Evolutionary conservation across 2,329 filamentous ascomycete genomes (phyloP).

Genomic region (Phaeosphaeriaceae sp.): DNA sequence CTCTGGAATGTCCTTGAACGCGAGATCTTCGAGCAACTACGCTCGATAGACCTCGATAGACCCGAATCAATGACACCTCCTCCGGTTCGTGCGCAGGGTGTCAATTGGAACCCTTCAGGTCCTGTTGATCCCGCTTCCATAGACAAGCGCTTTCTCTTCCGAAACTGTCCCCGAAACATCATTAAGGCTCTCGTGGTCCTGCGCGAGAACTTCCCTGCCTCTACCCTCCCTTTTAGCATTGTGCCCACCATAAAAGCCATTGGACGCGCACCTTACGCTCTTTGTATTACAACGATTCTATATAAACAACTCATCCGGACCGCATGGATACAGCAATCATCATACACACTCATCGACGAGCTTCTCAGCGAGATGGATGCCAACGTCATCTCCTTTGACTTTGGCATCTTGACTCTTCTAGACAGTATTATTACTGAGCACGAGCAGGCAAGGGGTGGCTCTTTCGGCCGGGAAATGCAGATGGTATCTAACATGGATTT

Average conservation of each 20-base stretch:
- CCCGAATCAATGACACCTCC: not conserved
- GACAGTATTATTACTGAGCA: constrained; percentile 42
- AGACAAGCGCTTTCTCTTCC: constrained; percentile 65
- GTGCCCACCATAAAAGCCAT: constrained; percentile 71
- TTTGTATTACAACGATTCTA: constrained; percentile 72
- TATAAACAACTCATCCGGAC: constrained; percentile 71
- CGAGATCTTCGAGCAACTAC: constrained; percentile 69
- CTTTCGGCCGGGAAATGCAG: constrained; percentile 33
- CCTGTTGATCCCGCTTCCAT: not conserved
- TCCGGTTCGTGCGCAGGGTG: too few relatives aligned
- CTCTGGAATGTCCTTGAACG: constrained; percentile 71
- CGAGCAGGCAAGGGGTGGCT: constrained; percentile 27
- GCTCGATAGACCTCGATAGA: constrained; percentile 60
- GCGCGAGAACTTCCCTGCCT: constrained; percentile 65
- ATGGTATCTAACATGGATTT: constrained; percentile 46
- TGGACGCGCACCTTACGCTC: constrained; percentile 72
- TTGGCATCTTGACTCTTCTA: constrained; percentile 52
- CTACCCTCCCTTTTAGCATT: constrained; percentile 65
- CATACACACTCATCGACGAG: constrained; percentile 61
- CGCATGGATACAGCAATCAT: constrained; percentile 66
- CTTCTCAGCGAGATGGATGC: constrained; percentile 71
- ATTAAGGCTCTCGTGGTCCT: constrained; percentile 64
- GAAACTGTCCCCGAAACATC: constrained; percentile 69
- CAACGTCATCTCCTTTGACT: constrained; percentile 65
- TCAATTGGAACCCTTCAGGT: not conserved